Evolutionary conservation across 2,329 filamentous ascomycete species (phyloP), one percentile per base, ranked within the genome.

Genomic region (Fusarium nematophilum): DNA sequence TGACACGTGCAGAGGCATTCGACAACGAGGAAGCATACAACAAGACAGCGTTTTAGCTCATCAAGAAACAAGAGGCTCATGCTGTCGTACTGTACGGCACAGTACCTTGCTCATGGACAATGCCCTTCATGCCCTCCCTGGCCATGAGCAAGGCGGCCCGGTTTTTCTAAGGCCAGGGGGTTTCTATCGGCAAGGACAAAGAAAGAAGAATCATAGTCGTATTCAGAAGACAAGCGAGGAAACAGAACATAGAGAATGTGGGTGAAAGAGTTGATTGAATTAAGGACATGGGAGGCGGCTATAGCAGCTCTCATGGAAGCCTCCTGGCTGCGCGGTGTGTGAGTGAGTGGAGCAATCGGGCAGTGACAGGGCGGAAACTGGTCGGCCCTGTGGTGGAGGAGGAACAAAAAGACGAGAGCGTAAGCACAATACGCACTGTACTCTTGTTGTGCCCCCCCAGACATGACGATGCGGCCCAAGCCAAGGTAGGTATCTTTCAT

Each of bases 91-190:
- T 43, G 47, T 57, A 48, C 53, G 49, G 44, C 43, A 63, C 54
- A 45, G 59, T 51, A 59, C 33, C 40, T 45, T 29, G 27, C 21
- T 45, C 50, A 55, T 55, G 44, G 57, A 51, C 62, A 45, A 46
- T 58, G 53, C 39, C n/a, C 46, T 46, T 52, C 29, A 54, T 63
- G 40, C 57, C 34, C 54, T 64, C 59, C 64, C 55, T 62, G 42
- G 59, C 38, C 34, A 54, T 33, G 52, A 45, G 58, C 50, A 57
- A 45, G 42, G 45, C 48, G 55, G 43, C 53, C 62, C 66, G 53
- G 51, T 64, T 58, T 62, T 57, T 47, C 52, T 46, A 18, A 30
- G 29, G 42, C 31, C 52, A 67, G 58, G 64, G 65, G 54, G n/a
- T n/a, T 37, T 53, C 53, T 65, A 43, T 60, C 42, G 56, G 34